Evolutionary conservation across 495 filamentous ascomycete genomes (phyloP), one percentile per base, ranked within the genome.

Genomic region (Penicillium antarcticum): DNA sequence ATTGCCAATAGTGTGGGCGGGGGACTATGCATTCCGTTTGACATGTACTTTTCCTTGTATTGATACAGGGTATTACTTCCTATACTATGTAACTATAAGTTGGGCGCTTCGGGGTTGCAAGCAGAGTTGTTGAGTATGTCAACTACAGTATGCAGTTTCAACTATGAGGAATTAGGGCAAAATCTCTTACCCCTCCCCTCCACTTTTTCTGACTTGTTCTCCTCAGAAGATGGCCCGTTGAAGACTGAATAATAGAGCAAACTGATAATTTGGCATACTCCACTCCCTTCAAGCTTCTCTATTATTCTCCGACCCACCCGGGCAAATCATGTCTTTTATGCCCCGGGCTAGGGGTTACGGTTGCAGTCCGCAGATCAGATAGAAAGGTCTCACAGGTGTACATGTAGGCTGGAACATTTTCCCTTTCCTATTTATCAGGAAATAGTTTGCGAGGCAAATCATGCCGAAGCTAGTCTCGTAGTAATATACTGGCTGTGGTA

Each of bases 1-100:
- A 71, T 68, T 68, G 68, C 61, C 70, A 71, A 71, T 73, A 73
- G 70, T 73, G 56, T 66, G 60, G 61, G 60, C 63, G 70, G 52
- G 57, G 58, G 66, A 64, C 39, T 60, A 55, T 40, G 35, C 61
- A 61, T 64, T 63, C 57, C 61, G 57, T 56, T 55, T 61, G 56
- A 52, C 55, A 58, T 45, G 52, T 47, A 55, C 26, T 29, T 29
- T 29, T 29, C 26, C 26, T 29, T 29, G 26, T 29, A 29, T 29
- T 29, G 26, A 29, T 29, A 29, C 26, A 29, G 26, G 26, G 26
- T 29, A 29, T 29, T 29, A 29, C 26, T 29, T 29, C 26, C 26
- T 29, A 29, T 29, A 29, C 26, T 9, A 29, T 29, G 26, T 29
- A 29, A 29, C 26, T 29, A 29, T 29, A 10, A 29, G 5, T 29